These are phyloP conservation scores for Pichia paraexigua DNA, from an alignment of 805 yeast species.

Conservation along the genomic window DNA sequence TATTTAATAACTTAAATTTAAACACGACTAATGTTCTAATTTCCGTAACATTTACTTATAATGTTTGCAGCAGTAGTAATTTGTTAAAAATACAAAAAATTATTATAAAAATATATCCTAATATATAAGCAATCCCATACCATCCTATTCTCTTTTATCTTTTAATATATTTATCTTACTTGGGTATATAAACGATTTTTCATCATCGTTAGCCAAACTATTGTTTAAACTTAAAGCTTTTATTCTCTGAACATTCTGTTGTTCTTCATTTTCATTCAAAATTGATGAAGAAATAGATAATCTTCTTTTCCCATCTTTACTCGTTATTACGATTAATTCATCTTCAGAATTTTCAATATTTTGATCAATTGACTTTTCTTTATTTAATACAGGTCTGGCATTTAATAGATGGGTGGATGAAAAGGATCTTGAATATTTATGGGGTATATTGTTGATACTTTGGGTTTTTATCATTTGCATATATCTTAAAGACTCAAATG, in stretches of 20 bases:
- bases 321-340: background rate
- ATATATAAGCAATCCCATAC: background rate
- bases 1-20: no score
- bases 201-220: background rate
- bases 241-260: background rate
- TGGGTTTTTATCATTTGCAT: background rate
- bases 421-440: constrained; percentile 3
- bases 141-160: background rate
- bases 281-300: background rate
- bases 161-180: background rate
- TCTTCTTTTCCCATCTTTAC: background rate
- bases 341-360: background rate
- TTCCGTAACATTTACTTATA: no score
- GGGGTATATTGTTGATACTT: background rate
- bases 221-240: background rate
- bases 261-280: background rate
- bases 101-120: background rate
- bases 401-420: background rate
- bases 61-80: no score
- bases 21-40: no score
- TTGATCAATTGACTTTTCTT: background rate
- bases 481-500: constrained; percentile 7
- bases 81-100: background rate
- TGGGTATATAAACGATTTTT: background rate
- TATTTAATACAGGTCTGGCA: background rate